These are phyloP conservation scores for Tolypocladium ovalisporum DNA, from an alignment of 2,329 filamentous ascomycete genomes.

Conservation along the genomic window DNA sequence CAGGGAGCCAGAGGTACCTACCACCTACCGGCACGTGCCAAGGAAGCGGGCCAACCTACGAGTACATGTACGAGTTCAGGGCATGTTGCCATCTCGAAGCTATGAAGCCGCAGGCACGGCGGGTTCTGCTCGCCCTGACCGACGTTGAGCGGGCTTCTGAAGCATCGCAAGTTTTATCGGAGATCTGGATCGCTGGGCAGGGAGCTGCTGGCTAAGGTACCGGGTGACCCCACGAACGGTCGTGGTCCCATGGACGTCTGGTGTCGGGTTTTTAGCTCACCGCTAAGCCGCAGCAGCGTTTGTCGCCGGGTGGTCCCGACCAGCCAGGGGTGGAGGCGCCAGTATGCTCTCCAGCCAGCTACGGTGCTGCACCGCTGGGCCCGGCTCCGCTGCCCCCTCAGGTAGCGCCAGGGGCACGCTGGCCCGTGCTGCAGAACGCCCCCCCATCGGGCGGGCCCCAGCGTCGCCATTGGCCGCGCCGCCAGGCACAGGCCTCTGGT, in stretches of 20 bases:
- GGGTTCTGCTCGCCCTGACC: no score
- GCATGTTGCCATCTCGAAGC: no score
- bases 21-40: no score
- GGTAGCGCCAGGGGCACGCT: not conserved
- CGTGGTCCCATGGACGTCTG: not conserved
- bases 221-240: not conserved
- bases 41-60: no score
- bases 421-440: not conserved
- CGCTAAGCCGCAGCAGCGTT: not conserved
- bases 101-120: no score
- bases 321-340: not conserved
- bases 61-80: no score
- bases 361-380: not conserved
- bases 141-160: no score
- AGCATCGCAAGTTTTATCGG: no score
- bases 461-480: conserved; percentile 4
- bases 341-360: not conserved
- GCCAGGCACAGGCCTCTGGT: conserved; percentile 8
- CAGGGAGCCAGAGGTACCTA: no score
- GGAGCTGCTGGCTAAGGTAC: not conserved
- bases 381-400: not conserved
- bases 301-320: not conserved
- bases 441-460: not conserved
- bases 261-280: not conserved
- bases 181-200: not conserved